These are phyloP conservation scores for Tetradesmus obliquus DNA, from an alignment of 139 green algal genomes.

Conservation along the genomic window DNA sequence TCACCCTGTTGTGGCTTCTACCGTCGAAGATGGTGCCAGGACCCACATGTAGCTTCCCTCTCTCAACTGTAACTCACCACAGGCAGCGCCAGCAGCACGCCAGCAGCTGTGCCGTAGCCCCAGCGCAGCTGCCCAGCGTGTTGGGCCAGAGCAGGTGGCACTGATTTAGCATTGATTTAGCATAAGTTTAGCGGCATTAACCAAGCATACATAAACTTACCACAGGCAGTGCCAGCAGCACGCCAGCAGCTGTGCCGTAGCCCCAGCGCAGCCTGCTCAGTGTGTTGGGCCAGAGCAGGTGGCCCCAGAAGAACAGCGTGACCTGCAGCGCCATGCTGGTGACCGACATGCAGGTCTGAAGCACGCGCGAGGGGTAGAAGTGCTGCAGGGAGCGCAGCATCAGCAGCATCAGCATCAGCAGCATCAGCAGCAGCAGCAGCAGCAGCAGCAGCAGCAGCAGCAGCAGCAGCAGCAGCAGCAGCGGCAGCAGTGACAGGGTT, in stretches of 20 bases:
- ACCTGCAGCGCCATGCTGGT: background rate
- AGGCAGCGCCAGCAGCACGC: background rate
- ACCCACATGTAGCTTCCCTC: too few species aligned
- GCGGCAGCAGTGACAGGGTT: too few species aligned
- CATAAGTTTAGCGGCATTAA: too few species aligned
- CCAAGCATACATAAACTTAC: background rate
- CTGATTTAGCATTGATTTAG: too few species aligned
- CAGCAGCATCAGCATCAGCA: background rate
- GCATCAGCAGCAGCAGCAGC: background rate
- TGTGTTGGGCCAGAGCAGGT: background rate
- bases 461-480: too few species aligned
- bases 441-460: too few species aligned
- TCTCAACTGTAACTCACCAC: background rate
- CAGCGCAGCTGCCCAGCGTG: background rate
- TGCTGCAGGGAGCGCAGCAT: background rate
- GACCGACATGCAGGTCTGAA: background rate
- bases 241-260: background rate
- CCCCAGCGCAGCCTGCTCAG: background rate
- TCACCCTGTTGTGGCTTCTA: too few species aligned
- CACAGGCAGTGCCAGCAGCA: background rate
- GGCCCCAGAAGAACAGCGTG: background rate
- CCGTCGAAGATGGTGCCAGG: too few species aligned
- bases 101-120: background rate
- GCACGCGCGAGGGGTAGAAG: background rate
- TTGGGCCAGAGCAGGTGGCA: background rate